Conservation (phyloP, 768 basidiomycete species). For the Lyophyllum atratum region DNA sequence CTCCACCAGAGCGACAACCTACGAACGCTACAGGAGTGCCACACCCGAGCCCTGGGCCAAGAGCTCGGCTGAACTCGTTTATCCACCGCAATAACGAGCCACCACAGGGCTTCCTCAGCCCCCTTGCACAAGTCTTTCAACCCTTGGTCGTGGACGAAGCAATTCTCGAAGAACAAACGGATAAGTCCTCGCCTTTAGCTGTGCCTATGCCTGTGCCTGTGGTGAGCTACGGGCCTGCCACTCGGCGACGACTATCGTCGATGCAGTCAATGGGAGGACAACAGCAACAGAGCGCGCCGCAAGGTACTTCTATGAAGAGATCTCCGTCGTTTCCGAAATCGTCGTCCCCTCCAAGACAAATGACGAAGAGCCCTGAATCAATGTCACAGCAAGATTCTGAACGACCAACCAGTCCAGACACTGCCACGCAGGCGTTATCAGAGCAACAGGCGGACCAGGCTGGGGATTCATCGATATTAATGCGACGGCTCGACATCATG, state of each 20-base stretch:
- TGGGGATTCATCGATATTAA: constrained; percentile 3
- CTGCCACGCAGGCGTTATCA: constrained; percentile 22
- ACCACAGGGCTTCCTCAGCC: constrained; percentile 50
- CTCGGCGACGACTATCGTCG: constrained; percentile 42
- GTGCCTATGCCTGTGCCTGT: constrained; percentile 20
- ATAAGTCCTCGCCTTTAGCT: background rate
- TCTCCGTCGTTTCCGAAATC: constrained; percentile 25
- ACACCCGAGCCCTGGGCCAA: constrained; percentile 22
- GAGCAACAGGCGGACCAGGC: constrained; percentile 9
- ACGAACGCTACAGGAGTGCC: constrained; percentile 3
- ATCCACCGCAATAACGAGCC: constrained; percentile 38
- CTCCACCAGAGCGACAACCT: too few relatives aligned
- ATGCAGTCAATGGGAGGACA: constrained; percentile 27
- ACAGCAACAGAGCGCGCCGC: constrained; percentile 16
- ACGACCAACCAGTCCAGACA: constrained; percentile 21
- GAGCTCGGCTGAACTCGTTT: constrained; percentile 46
- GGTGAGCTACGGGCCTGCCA: constrained; percentile 47
- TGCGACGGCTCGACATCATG: constrained; percentile 33
- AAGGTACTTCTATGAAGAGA: constrained; percentile 20
- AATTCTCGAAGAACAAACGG: constrained; percentile 31
- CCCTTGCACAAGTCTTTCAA: constrained; percentile 75
- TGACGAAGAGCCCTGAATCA: constrained; percentile 22
- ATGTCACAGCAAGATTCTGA: constrained; percentile 1
- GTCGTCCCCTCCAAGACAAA: constrained; percentile 13
- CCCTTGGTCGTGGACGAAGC: constrained; percentile 61